A percentile compares a stretch with the other conserved stretches of the same genome.
phyloP scores from a whole-genome alignment of 1,284 basidiomycete genomes.

The Ustilago bromivora region DNA sequence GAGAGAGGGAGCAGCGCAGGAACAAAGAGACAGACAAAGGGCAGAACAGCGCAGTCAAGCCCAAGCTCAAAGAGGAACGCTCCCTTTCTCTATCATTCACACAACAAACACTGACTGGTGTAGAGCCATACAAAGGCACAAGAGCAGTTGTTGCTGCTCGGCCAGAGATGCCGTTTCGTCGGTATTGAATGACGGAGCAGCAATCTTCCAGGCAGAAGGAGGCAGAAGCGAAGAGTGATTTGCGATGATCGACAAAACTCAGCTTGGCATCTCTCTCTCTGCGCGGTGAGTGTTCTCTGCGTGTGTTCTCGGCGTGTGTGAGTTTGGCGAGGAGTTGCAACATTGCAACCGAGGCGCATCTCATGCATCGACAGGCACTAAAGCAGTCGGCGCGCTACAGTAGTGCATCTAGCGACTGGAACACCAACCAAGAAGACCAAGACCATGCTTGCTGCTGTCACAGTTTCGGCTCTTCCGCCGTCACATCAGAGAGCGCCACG shows the following conservation, averaged over 20 bases:
- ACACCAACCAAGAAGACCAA: slow-evolving; percentile 4
- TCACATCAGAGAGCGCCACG: slow-evolving; percentile 3
- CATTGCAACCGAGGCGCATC: slow-evolving; percentile 34
- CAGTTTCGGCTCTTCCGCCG: slow-evolving; percentile 1
- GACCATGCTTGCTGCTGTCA: not conserved
- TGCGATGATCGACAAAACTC: slow-evolving; percentile 44
- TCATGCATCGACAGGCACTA: slow-evolving; percentile 22
- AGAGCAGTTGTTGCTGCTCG: slow-evolving; percentile 11
- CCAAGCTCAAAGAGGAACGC: not conserved
- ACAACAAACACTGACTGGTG: not conserved
- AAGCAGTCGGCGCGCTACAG: slow-evolving; percentile 8
- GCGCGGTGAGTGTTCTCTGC: not conserved
- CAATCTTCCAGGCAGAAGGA: not conserved
- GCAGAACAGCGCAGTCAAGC: not conserved
- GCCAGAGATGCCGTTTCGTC: slow-evolving; percentile 11
- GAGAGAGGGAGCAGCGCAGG: not conserved
- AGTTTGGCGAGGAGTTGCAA: slow-evolving; percentile 3
- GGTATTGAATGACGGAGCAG: slow-evolving; percentile 25
- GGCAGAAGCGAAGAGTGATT: slow-evolving; percentile 11
- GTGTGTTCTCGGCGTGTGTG: not conserved
- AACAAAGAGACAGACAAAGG: slow-evolving; percentile 8
- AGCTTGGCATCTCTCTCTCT: slow-evolving; percentile 28
- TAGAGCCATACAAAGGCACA: not conserved
- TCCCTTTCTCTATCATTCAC: not conserved
- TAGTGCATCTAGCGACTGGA: not conserved